Conservation (phyloP, 352 stramenopile genomes). For the Globisporangium recalcitrans region DNA sequence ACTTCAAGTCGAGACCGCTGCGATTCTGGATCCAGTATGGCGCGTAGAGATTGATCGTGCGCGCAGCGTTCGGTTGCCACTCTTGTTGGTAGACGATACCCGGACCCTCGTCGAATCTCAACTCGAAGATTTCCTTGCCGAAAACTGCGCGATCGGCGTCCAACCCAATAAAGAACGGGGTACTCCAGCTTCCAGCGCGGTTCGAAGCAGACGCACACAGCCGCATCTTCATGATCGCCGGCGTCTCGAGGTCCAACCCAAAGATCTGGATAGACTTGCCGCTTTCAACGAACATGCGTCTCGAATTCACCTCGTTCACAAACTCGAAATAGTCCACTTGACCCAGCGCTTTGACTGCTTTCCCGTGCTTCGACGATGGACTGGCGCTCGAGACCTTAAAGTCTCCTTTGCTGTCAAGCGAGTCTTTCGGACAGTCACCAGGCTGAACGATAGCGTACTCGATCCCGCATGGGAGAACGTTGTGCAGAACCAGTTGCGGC, state of each 20-base stretch:
- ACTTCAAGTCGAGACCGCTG: constrained; percentile 64
- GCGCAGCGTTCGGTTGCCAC: constrained; percentile 52
- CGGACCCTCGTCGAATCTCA: constrained; percentile 60
- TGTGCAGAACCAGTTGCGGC: constrained; percentile 76
- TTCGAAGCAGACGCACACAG: constrained; percentile 55
- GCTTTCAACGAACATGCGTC: constrained; percentile 69
- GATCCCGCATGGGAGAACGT: constrained; percentile 74
- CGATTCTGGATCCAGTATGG: constrained; percentile 87
- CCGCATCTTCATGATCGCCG: constrained; percentile 73
- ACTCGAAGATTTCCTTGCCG: constrained; percentile 47
- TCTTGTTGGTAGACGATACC: constrained; percentile 61
- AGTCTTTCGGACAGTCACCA: constrained; percentile 56
- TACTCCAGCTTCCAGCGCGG: constrained; percentile 48
- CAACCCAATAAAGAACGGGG: constrained; percentile 55
- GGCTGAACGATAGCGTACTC: constrained; percentile 83
- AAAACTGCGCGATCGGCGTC: constrained; percentile 44
- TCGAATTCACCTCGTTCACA: constrained; percentile 76
- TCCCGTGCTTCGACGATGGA: constrained; percentile 39
- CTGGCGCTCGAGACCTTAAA: constrained; percentile 37
- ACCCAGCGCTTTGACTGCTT: constrained; percentile 40
- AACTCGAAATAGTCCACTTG: constrained; percentile 64
- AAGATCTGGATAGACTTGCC: constrained; percentile 80
- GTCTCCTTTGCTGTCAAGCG: constrained; percentile 48
- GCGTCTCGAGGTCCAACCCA: constrained; percentile 56
- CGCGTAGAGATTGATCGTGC: constrained; percentile 59